Evolutionary conservation across 768 basidiomycete species (phyloP), one percentile per base, ranked within the genome.

Genomic region (Glaciozyma antarctica): DNA sequence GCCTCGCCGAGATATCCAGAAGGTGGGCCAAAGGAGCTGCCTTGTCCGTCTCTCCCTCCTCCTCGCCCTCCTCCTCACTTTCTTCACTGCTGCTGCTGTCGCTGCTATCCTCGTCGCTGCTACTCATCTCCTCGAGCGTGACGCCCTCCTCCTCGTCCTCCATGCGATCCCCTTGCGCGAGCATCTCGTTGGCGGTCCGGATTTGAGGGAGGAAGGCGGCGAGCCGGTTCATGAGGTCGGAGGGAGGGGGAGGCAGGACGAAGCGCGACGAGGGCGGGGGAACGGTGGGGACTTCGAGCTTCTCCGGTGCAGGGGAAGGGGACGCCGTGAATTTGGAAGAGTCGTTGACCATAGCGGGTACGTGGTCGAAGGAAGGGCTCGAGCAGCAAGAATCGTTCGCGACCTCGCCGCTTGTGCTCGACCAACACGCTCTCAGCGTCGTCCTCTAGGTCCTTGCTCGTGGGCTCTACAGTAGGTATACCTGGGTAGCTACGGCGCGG

Each of bases 161-260:
- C 5, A 22, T 28, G 45, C 34, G 49, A 1, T 30, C 38, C 12
- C 54, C 26, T 30, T 49, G 30, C 9, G 47, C 69, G 52, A 70
- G 61, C 43, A 30, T 38, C 8, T 61, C 69, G 55, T 70, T 70
- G 5, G 69, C 69, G 15, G 45, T 30, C 13, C 55, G 60, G 63
- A 70, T 66, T 26, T 70, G 65, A 2, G 69, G 69, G 6, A 70
- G 58, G 69, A 70, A 70, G 5, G 69, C 49, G 24, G n/a, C 19
- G 2, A 70, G 54, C 22, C 69, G 69, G 58, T 48, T 54, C 41
- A 70, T 43, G 45, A 70, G 65, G 61, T 64, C 69, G 49, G 69
- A 70, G 49, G 63, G 63, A 12, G 69, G 69, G 5, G 69, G 69
- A 5, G 69, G 69, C 28, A 70, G 58, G 41, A 70, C 63, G 65